Percentiles rank a stretch among this genome's conserved stretches.
Conservation (phyloP, 2,329 filamentous ascomycete genomes). For the Cercospora sojina region DNA sequence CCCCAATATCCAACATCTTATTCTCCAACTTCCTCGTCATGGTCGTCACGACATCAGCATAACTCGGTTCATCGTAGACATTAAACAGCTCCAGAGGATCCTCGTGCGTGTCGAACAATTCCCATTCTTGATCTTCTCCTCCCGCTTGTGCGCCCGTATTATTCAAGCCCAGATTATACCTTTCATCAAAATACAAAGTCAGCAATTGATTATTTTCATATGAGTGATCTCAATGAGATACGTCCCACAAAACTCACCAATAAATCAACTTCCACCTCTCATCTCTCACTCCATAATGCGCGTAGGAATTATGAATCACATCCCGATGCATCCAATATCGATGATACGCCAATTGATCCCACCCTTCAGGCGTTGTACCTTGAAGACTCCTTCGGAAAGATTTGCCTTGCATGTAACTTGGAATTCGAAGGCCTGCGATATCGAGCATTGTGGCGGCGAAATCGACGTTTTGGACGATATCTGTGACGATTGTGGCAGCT, state of each 20-base stretch:
- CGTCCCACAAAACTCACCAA: no score
- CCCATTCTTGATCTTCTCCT: background rate
- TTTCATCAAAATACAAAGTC: background rate
- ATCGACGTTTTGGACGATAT: background rate
- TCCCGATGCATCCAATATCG: background rate
- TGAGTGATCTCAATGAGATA: no score
- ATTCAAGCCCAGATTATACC: background rate
- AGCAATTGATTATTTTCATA: no score
- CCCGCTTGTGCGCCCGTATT: background rate
- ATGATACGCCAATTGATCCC: background rate
- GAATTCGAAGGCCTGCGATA: background rate
- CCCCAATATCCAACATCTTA: background rate
- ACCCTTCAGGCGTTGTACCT: background rate
- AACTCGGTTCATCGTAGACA: background rate
- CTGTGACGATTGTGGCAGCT: background rate
- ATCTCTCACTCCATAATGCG: background rate
- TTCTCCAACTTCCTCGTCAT: background rate
- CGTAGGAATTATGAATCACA: background rate
- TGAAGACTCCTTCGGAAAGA: background rate
- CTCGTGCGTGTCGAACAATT: background rate
- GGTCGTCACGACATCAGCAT: background rate
- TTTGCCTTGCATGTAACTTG: background rate
- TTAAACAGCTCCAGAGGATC: background rate
- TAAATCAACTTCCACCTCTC: background rate
- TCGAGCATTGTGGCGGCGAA: background rate